Percentiles rank a stretch among this genome's conserved stretches.
phyloP scores from a whole-genome alignment of 2,329 filamentous ascomycete species.

The Aspergillus puulaauensis region DNA sequence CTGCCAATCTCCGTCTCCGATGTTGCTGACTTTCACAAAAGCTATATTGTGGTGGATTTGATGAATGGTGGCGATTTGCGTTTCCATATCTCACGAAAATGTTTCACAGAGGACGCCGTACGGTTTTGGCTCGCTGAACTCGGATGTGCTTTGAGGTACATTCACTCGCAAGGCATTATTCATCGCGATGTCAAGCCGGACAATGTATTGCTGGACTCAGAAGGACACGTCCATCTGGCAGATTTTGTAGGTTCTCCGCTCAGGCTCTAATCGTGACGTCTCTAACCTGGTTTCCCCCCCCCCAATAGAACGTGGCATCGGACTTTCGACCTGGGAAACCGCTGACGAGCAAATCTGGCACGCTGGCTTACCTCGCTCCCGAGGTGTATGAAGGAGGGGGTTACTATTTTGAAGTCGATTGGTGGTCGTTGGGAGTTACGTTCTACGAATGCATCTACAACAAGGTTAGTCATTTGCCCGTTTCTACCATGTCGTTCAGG shows the following conservation, averaged over 20 bases:
- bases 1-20: neutral
- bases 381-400: constrained; percentile 91
- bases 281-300: constrained; percentile 10
- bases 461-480: constrained; percentile 61
- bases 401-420: constrained; percentile 88
- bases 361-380: constrained; percentile 89
- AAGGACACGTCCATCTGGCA: constrained; percentile 93
- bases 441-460: constrained; percentile 99
- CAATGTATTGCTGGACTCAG: constrained; percentile 82
- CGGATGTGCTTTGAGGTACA: constrained; percentile 84
- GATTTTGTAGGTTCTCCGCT: constrained; percentile 74
- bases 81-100: constrained; percentile 97
- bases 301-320: constrained; percentile 82
- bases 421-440: constrained; percentile 98
- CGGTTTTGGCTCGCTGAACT: constrained; percentile 96
- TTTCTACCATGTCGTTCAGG: neutral
- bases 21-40: constrained; percentile 37
- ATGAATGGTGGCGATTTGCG: constrained; percentile 97
- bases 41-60: constrained; percentile 90
- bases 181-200: constrained; percentile 91
- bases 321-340: constrained; percentile 81
- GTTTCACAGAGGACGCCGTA: constrained; percentile 95
- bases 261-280: neutral
- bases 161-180: constrained; percentile 83
- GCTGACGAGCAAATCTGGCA: constrained; percentile 94